Evolutionary conservation across 352 stramenopile species (phyloP).

Genomic region (Phytophthora chlamydospora): DNA sequence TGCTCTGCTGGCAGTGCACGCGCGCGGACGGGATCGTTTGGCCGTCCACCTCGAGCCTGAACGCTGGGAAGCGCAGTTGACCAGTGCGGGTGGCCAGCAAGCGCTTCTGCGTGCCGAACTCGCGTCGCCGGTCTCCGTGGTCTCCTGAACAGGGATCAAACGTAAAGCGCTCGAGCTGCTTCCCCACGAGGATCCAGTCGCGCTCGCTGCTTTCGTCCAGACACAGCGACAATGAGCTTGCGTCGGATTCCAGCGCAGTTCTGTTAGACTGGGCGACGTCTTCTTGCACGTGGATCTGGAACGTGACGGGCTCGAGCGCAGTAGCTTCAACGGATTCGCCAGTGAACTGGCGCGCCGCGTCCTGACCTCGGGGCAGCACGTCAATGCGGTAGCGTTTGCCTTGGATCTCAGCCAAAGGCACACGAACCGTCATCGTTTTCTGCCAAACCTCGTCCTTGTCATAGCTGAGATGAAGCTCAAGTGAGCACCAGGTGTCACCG

Average conservation of each 20-base stretch:
- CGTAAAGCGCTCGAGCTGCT: slow-evolving; percentile 56
- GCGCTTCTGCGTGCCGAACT: slow-evolving; percentile 51
- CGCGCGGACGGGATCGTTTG: slow-evolving; percentile 30
- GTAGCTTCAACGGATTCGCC: slow-evolving; percentile 23
- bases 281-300: slow-evolving; percentile 48
- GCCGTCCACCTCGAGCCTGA: slow-evolving; percentile 43
- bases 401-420: slow-evolving; percentile 34
- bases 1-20: slow-evolving; percentile 46
- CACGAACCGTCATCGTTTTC: slow-evolving; percentile 31
- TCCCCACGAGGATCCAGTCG: slow-evolving; percentile 79
- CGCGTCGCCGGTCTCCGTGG: slow-evolving; percentile 15
- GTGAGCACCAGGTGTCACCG: slow-evolving; percentile 15
- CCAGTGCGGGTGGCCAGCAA: slow-evolving; percentile 56
- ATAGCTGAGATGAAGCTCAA: slow-evolving; percentile 26
- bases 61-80: slow-evolving; percentile 57
- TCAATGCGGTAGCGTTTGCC: slow-evolving; percentile 52
- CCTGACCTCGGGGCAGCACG: slow-evolving; percentile 33
- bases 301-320: slow-evolving; percentile 52
- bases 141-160: slow-evolving; percentile 20
- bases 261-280: slow-evolving; percentile 16
- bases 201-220: slow-evolving; percentile 53
- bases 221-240: slow-evolving; percentile 42
- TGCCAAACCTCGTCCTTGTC: slow-evolving; percentile 16
- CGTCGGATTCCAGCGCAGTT: not conserved
- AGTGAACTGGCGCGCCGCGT: slow-evolving; percentile 2